Evolutionary conservation across 805 yeast species (phyloP), one percentile per base, ranked within the genome.

Genomic region (Cyberlindnera xishuangbannaensis): DNA sequence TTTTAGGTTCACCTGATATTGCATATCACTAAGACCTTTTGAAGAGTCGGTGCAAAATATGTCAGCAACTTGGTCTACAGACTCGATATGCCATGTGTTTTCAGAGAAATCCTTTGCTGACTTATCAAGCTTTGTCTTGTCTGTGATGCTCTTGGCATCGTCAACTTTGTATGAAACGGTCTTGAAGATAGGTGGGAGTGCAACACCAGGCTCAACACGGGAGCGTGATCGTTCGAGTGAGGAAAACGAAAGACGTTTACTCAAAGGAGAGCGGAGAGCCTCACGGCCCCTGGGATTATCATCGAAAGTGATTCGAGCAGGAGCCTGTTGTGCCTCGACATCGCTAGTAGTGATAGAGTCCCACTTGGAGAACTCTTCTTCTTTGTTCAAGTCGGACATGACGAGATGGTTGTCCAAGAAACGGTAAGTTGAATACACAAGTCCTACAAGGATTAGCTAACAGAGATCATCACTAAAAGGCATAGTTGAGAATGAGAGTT

Each of bases 161-260:
- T 59, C 65, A 21, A 62, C 56, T 15, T 47, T 55, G 43, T 62
- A 62, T 18, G 66, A 61, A 8, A 64, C 49, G 0, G 69, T 58
- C 31, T 52, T 61, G 51, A 58, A 64, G 30, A 58, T 45, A 6
- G 61, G 55, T 7, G 69, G 69, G 28, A 63, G 47, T 3, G 51
- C 58, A 15, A 48, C 40, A 7, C 45, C 49, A 6, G 65, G 63
- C 16, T 48, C 44, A 6, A 44, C 49, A 12, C 40, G 40, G 16
- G 39, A 36, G 15, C 33, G 30, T 6, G 40, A 29, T 19, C 34
- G 23, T 11, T 36, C 40, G 4, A 36, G 16, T 1, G 40, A 36
- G 12, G 34, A 36, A 16, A 31, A 22, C 8, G 39, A 36, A 15
- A 31, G 24, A 4, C 39, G 18, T 15, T 25, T 36, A 24, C 8